These are phyloP conservation scores for Ogataea haglerorum DNA, from an alignment of 805 yeast species.

Conservation along the genomic window DNA sequence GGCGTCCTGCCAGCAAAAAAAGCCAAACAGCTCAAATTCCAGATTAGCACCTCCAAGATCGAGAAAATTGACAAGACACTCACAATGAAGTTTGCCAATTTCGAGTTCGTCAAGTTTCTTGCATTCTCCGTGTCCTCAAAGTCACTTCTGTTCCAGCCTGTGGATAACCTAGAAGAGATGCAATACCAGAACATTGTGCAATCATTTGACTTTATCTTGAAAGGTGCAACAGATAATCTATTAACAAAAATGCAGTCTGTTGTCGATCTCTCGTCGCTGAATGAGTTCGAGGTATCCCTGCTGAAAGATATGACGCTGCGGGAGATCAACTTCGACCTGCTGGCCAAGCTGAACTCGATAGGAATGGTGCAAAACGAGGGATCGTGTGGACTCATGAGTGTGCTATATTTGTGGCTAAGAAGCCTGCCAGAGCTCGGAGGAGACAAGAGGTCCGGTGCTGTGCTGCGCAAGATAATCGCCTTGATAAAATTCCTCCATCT, in stretches of 20 bases:
- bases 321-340: slow-evolving; percentile 9
- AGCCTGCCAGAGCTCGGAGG: slow-evolving; percentile 17
- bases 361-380: slow-evolving; percentile 25
- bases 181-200: slow-evolving; percentile 24
- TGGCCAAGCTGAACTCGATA: slow-evolving; percentile 17
- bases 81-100: slow-evolving; percentile 12
- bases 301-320: slow-evolving; percentile 19
- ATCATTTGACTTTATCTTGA: slow-evolving; percentile 22
- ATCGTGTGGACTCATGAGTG: slow-evolving; percentile 20
- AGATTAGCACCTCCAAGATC: slow-evolving; percentile 11
- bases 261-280: slow-evolving; percentile 8
- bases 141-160: slow-evolving; percentile 38
- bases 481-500: slow-evolving; percentile 23
- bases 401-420: slow-evolving; percentile 29
- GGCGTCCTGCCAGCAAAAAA: slow-evolving; percentile 29
- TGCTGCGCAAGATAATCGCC: slow-evolving; percentile 20
- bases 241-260: slow-evolving; percentile 8
- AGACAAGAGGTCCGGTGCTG: slow-evolving; percentile 14
- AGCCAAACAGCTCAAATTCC: slow-evolving; percentile 25
- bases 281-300: slow-evolving; percentile 14
- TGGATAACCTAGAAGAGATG: slow-evolving; percentile 23
- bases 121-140: slow-evolving; percentile 22
- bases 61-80: slow-evolving; percentile 19
- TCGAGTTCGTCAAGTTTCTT: slow-evolving; percentile 17
- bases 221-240: slow-evolving; percentile 10